Evolutionary conservation across 2,329 filamentous ascomycete species (phyloP).

Genomic region (Chaetomiaceae sp.): DNA sequence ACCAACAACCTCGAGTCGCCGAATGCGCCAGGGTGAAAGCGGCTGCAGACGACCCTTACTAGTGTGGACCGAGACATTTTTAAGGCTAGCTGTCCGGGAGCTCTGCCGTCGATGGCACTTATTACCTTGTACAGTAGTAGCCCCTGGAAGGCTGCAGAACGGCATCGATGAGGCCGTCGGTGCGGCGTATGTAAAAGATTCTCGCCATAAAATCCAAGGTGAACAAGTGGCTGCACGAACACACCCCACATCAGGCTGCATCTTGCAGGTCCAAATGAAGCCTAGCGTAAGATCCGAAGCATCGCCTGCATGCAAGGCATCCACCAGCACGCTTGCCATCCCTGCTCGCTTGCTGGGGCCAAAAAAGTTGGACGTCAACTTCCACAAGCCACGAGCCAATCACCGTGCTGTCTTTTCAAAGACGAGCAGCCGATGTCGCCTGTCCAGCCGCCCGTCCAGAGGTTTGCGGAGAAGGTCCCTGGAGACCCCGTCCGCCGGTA

Average conservation of each 20-base stretch:
- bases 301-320: constrained; percentile 24
- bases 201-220: constrained; percentile 9
- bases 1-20: too few relatives aligned
- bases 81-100: too few relatives aligned
- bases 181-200: constrained; percentile 20
- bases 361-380: constrained; percentile 17
- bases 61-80: too few relatives aligned
- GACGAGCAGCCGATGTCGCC: constrained; percentile 25
- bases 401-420: constrained; percentile 24
- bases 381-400: constrained; percentile 21
- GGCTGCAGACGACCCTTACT: too few relatives aligned
- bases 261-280: constrained; percentile 14
- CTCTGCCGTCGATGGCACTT: too few relatives aligned
- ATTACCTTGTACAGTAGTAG: too few relatives aligned
- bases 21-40: too few relatives aligned
- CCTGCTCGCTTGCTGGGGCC: constrained; percentile 13
- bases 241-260: constrained; percentile 25
- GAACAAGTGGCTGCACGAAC: constrained; percentile 13
- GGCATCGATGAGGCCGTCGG: neutral
- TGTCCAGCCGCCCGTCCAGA: constrained; percentile 4
- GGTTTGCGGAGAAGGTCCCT: constrained; percentile 6
- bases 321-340: constrained; percentile 19
- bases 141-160: neutral
- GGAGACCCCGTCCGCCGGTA: constrained; percentile 16
- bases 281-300: constrained; percentile 24